Percentiles rank a stretch among this genome's conserved stretches.
Evolutionary conservation across 2,329 filamentous ascomycete species (phyloP).

Genomic region (Chaetomium strumarium): DNA sequence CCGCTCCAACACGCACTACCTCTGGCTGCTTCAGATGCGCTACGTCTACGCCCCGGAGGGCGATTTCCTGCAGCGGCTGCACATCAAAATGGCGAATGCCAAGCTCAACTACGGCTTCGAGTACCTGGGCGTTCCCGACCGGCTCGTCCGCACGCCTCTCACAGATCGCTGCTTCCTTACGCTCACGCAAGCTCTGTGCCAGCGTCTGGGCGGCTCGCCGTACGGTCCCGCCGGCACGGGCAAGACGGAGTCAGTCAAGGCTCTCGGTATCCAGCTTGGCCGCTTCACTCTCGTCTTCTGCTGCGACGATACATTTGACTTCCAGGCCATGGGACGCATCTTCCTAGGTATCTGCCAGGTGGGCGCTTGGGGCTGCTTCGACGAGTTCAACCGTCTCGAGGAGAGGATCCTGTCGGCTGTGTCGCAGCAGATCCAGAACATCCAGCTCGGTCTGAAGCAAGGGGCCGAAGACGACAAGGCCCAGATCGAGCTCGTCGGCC

Average conservation of each 20-base stretch:
- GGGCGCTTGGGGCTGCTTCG: constrained; percentile 98
- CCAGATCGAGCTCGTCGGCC: constrained; percentile 90
- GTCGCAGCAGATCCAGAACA: constrained; percentile 98
- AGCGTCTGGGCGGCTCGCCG: constrained; percentile 90
- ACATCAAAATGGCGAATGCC: constrained; percentile 95
- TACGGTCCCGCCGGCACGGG: constrained; percentile 97
- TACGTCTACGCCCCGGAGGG: constrained; percentile 81
- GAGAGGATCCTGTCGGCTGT: constrained; percentile 97
- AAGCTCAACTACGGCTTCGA: constrained; percentile 95
- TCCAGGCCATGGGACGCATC: constrained; percentile 98
- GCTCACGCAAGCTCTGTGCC: constrained; percentile 89
- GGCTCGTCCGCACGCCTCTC: constrained; percentile 90
- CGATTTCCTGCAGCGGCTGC: constrained; percentile 74
- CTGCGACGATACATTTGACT: constrained; percentile 99
- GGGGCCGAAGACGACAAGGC: constrained; percentile 73
- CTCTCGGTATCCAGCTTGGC: constrained; percentile 89
- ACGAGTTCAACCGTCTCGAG: constrained; percentile 98
- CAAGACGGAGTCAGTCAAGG: constrained; percentile 99
- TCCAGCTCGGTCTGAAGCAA: constrained; percentile 89
- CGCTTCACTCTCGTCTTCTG: constrained; percentile 98
- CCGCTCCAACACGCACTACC: constrained; percentile 68
- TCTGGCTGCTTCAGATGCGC: constrained; percentile 96
- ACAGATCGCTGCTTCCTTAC: constrained; percentile 98
- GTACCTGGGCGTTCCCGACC: constrained; percentile 92
- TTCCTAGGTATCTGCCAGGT: constrained; percentile 99